Base-by-base conservation (phyloP, 2,329 filamentous ascomycete species). In the Cladosporium sp. region DNA sequence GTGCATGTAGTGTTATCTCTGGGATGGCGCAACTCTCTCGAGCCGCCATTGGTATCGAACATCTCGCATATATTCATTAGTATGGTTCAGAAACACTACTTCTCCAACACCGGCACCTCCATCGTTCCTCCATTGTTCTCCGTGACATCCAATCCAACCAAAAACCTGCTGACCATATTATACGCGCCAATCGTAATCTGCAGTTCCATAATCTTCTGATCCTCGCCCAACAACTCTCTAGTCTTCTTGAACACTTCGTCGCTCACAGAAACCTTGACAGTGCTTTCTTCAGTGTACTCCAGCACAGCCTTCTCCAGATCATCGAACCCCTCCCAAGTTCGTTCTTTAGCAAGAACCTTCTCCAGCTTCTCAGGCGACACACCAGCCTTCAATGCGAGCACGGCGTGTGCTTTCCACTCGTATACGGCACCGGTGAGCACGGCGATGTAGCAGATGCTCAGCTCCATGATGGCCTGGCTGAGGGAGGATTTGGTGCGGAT, bases 121-220 rank as follows among this genome's bases (percentile, higher is more conserved):
- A 77, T 75, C 60, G 68, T 68, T 63, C 72, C 72, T 2, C 74
- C 76, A 70, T 78, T 78, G 65, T 72, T 75, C 69, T 78, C 76
- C 44, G 73, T 76, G 16, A 78, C 76, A 68, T 78, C 74, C 73
- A 78, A 67, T n/a, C 71, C 73, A 3, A 77, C 76, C 67, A 78
- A 67, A 63, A 78, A 78, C 50, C 76, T 67, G 61, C 73, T 75
- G 28, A 78, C 76, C 74, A 77, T 78, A 61, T 78, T 78, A 64
- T 78, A 78, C 29, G 73, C 75, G 5, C 71, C 75, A 2, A 78
- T 72, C 1, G 75, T 76, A n/a, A 77, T 75, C 50, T 69, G 72
- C 67, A 78, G 65, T 71, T 78, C 76, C 70, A 78, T 74, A 29
- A 76, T 69, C 65, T 77, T 70, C 64, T 72, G 71, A 67, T 76